Evolutionary conservation across 805 yeast species (phyloP).

Genomic region (Yarrowia deformans): DNA sequence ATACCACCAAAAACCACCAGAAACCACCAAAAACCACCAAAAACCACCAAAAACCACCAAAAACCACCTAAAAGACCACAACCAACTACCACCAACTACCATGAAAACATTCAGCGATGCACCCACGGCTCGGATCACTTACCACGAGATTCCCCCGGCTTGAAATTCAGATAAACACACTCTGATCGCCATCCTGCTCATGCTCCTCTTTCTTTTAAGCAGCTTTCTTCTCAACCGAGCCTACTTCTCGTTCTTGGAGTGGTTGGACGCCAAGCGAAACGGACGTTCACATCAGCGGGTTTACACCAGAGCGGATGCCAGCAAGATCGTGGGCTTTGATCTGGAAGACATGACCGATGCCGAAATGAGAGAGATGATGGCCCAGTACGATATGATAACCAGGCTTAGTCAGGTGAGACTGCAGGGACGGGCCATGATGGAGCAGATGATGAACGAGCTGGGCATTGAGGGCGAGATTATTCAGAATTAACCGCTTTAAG

Average conservation of each 20-base stretch:
- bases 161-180: neutral
- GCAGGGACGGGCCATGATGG: neutral
- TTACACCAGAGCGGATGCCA: too few species aligned
- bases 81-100: too few species aligned
- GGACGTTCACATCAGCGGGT: too few species aligned
- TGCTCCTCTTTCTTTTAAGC: neutral
- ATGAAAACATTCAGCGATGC: neutral
- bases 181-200: neutral
- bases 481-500: too few species aligned
- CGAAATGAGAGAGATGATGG: neutral
- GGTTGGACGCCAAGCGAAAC: neutral
- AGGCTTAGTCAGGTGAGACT: neutral
- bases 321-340: neutral
- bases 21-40: too few species aligned
- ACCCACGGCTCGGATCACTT: neutral
- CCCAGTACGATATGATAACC: neutral
- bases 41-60: too few species aligned
- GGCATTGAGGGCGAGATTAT: too few species aligned
- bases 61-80: too few species aligned
- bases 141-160: neutral
- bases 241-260: neutral
- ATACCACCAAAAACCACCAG: too few species aligned
- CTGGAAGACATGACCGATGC: neutral
- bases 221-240: neutral
- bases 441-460: too few species aligned